phyloP scores from a whole-genome alignment of 768 basidiomycete genomes.

The Phanerodontia chrysosporium region DNA sequence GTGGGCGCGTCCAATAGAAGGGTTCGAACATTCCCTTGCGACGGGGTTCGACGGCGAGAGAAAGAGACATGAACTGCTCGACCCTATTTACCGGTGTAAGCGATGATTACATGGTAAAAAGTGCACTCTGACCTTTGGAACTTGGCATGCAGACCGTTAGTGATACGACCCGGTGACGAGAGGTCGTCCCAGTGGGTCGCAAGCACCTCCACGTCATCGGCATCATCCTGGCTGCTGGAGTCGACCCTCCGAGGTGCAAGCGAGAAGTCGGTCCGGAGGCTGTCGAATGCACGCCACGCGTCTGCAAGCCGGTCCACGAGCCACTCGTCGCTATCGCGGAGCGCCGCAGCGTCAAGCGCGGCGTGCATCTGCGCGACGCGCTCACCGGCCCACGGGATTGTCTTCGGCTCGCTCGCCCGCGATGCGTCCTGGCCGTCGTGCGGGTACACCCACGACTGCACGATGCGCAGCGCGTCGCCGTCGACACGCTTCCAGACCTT shows the following conservation, averaged over 20 bases:
- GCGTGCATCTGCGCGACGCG: constrained; percentile 41
- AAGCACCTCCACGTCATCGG: constrained; percentile 42
- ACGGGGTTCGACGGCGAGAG: constrained; percentile 69
- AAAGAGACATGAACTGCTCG: constrained; percentile 77
- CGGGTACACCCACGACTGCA: constrained; percentile 66
- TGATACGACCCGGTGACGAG: constrained; percentile 34
- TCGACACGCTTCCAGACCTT: constrained; percentile 81
- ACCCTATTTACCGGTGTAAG: constrained; percentile 36
- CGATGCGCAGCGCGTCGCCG: constrained; percentile 45
- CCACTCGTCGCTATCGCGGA: constrained; percentile 42
- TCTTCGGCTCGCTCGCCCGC: constrained; percentile 38
- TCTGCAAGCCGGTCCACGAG: constrained; percentile 35
- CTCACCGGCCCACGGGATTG: constrained; percentile 71
- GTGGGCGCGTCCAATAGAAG: constrained; percentile 60
- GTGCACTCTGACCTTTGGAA: constrained; percentile 54
- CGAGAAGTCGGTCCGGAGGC: constrained; percentile 44
- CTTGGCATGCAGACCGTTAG: constrained; percentile 43
- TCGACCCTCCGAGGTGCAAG: constrained; percentile 43
- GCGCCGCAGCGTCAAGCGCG: constrained; percentile 43
- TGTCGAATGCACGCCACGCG: constrained; percentile 48
- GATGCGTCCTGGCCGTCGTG: constrained; percentile 26
- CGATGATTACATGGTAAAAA: not conserved
- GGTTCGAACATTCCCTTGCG: constrained; percentile 75
- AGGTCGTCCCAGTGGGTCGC: constrained; percentile 55
- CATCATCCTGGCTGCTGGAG: constrained; percentile 22